Evolutionary conservation across 495 filamentous ascomycete species (phyloP).

Genomic region (Neurospora africana): DNA sequence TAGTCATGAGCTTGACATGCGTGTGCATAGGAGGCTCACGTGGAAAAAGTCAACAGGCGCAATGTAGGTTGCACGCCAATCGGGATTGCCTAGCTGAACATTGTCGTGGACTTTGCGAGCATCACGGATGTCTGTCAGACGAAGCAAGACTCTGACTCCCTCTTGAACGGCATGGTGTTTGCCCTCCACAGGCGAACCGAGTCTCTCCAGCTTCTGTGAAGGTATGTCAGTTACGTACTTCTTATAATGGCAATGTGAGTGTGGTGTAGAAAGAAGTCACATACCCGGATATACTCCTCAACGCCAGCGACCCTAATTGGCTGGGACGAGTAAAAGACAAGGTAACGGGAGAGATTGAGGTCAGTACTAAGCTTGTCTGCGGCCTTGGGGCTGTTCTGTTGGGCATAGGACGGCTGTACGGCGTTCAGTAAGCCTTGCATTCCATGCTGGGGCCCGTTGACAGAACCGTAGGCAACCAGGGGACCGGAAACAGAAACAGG

Average conservation of each 20-base stretch:
- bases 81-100: slow-evolving; percentile 29
- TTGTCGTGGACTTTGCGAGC: slow-evolving; percentile 38
- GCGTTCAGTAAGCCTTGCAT: background rate
- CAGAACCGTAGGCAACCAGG: slow-evolving; percentile 20
- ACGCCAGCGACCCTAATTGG: slow-evolving; percentile 20
- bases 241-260: background rate
- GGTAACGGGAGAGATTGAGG: slow-evolving; percentile 26
- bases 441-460: slow-evolving; percentile 1
- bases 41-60: slow-evolving; percentile 31
- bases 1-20: slow-evolving; percentile 1
- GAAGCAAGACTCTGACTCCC: slow-evolving; percentile 38
- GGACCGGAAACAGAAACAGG: slow-evolving; percentile 22
- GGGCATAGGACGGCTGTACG: slow-evolving; percentile 3
- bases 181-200: slow-evolving; percentile 19
- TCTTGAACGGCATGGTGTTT: slow-evolving; percentile 17
- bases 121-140: slow-evolving; percentile 48
- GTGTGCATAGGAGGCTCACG: slow-evolving; percentile 11
- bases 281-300: slow-evolving; percentile 28
- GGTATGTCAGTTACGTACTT: background rate
- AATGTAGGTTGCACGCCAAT: slow-evolving; percentile 43
- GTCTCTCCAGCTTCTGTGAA: slow-evolving; percentile 23
- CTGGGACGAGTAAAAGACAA: slow-evolving; percentile 24
- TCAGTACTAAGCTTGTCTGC: slow-evolving; percentile 26
- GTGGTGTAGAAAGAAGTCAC: background rate
- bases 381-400: background rate